Percentiles rank a stretch among this genome's conserved stretches.
phyloP scores from a whole-genome alignment of 202 grass and related monocot species.

The Schoenoplectus tabernaemontani region DNA sequence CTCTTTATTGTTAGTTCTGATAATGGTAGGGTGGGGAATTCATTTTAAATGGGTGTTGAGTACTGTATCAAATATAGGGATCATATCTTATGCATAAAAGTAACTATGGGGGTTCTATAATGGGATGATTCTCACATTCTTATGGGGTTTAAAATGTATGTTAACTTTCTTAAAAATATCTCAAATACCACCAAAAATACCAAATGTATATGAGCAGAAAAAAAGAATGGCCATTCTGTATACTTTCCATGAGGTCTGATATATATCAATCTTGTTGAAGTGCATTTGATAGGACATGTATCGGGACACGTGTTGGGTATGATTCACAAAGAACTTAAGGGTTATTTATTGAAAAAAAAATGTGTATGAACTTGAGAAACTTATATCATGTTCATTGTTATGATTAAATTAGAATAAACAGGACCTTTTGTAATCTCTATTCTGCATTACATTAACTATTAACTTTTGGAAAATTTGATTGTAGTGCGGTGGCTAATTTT shows the following conservation, averaged over 20 bases:
- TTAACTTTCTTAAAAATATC: neutral
- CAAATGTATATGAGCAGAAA: neutral
- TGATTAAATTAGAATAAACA: conserved; percentile 1
- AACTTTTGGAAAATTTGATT: conserved; percentile 30
- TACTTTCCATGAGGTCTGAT: neutral
- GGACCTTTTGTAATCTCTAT: neutral
- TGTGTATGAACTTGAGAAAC: neutral
- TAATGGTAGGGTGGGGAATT: neutral
- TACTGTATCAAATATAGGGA: neutral
- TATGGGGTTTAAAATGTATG: neutral
- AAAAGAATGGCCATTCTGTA: neutral
- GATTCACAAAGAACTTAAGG: neutral
- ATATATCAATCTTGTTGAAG: neutral
- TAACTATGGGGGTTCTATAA: neutral
- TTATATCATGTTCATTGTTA: neutral
- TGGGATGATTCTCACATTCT: neutral
- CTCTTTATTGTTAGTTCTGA: neutral
- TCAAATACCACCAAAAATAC: neutral
- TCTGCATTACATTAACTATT: conserved; percentile 1
- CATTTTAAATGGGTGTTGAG: neutral
- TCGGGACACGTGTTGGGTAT: neutral
- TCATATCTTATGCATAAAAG: neutral
- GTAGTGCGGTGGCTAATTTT: conserved; percentile 61
- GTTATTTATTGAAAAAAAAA: neutral
- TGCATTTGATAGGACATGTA: neutral